These are phyloP conservation scores for Themeda triandra DNA, from an alignment of 176 grass and related monocot genomes.

Conservation along the genomic window DNA sequence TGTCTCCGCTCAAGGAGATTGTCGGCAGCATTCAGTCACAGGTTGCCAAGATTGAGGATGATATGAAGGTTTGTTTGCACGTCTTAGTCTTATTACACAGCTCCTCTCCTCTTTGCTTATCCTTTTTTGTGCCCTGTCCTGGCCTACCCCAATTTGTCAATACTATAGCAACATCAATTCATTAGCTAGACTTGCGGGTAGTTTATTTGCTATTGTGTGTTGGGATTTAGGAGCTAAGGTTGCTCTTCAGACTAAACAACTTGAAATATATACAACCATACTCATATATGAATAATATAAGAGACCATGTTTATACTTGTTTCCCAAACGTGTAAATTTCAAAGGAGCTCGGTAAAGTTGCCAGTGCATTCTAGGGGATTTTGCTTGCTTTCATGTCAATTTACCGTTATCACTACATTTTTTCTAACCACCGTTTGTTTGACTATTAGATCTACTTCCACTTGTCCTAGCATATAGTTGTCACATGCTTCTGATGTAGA, in stretches of 20 bases:
- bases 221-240: not conserved
- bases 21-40: conserved; percentile 70
- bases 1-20: conserved; percentile 83
- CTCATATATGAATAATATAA: not conserved
- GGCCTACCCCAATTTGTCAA: not conserved
- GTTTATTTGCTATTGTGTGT: not conserved
- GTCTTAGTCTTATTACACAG: not conserved
- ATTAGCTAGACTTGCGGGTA: not conserved
- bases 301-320: not conserved
- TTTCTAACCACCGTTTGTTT: not conserved
- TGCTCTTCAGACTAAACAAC: not conserved
- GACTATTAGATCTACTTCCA: not conserved
- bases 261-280: not conserved
- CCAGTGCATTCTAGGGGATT: not conserved
- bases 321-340: not conserved
- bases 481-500: not conserved
- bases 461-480: not conserved
- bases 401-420: not conserved
- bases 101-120: not conserved
- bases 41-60: conserved; percentile 97
- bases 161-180: not conserved
- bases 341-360: not conserved
- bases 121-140: not conserved
- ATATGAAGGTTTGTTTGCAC: conserved; percentile 71
- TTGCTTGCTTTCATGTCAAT: not conserved